Evolutionary conservation across 805 yeast genomes (phyloP), one percentile per base, ranked within the genome.

Genomic region (Pichia insulana): DNA sequence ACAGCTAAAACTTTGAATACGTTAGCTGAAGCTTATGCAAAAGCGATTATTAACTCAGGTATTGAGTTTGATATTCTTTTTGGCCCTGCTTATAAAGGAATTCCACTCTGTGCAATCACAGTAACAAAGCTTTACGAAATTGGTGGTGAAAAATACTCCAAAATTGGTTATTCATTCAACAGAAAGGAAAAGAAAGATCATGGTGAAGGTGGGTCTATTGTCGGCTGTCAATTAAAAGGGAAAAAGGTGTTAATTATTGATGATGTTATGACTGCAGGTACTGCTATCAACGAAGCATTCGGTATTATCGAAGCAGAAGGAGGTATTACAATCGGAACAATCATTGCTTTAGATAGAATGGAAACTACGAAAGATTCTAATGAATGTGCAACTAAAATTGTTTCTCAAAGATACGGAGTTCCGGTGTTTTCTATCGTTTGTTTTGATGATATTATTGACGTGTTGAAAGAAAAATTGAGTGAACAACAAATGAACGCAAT

Each of bases 81-180:
- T 58, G 98, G 98, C 7, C 98, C 98, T 10, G 98, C 98, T 25
- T 90, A 90, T 67, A 92, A 92, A 67, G 98, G 98, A 16, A 90
- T 90, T 54, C 95, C 98, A 18, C 72, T 90, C 44, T 95, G 95
- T 41, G 95, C 97, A 4, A 74, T 90, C 48, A 87, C 96, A 13
- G 87, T 84, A 45, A 90, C 92, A 45, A 90, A 92, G 63, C 71
- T 92, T 47, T 92, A 90, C 30, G 97, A 92, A 65, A 70, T 88
- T 51, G 92, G 86, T 45, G 86, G 87, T n/a, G 76, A 74, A 43
- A 80, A 81, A 57, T 88, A 77, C 57, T 78, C 76, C 40, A 62
- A 77, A 46, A 68, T 86, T 38, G 87, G 86, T 36, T 92, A 89
- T 62, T 79, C 97, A n/a, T 90, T 87, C 72, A 90, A 90, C 72